A percentile compares a stretch with the other conserved stretches of the same genome.
phyloP scores from a whole-genome alignment of 768 basidiomycete genomes.

The Strobilomyces dryophilus region DNA sequence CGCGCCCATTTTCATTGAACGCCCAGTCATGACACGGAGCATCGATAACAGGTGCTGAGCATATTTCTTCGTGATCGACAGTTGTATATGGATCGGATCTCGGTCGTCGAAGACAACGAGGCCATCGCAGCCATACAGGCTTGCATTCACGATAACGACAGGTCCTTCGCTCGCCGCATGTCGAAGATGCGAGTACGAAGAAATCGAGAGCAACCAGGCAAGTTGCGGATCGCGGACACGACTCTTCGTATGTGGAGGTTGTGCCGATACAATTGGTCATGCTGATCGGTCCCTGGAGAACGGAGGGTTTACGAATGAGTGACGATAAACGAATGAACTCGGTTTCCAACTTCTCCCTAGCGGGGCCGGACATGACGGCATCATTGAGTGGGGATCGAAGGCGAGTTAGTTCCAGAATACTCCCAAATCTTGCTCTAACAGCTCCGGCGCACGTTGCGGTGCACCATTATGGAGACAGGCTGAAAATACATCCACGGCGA shows the following conservation, averaged over 20 bases:
- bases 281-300: not conserved
- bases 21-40: not conserved
- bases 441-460: not conserved
- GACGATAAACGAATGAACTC: not conserved
- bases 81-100: too few relatives aligned
- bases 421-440: not conserved
- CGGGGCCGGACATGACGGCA: not conserved
- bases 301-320: not conserved
- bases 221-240: not conserved
- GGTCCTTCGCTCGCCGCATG: not conserved
- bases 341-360: not conserved
- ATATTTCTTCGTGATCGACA: not conserved
- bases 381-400: not conserved
- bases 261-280: not conserved
- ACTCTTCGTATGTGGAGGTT: not conserved
- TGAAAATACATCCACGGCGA: not conserved
- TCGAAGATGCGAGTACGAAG: not conserved
- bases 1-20: not conserved
- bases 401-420: too few relatives aligned
- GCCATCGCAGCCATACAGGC: too few relatives aligned
- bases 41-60: not conserved
- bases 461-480: not conserved
- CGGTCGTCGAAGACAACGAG: too few relatives aligned
- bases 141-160: too few relatives aligned
- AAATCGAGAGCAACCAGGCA: not conserved